phyloP scores from a whole-genome alignment of 192 early-diverging fungal species.

The Jimgerdemannia lactiflua region DNA sequence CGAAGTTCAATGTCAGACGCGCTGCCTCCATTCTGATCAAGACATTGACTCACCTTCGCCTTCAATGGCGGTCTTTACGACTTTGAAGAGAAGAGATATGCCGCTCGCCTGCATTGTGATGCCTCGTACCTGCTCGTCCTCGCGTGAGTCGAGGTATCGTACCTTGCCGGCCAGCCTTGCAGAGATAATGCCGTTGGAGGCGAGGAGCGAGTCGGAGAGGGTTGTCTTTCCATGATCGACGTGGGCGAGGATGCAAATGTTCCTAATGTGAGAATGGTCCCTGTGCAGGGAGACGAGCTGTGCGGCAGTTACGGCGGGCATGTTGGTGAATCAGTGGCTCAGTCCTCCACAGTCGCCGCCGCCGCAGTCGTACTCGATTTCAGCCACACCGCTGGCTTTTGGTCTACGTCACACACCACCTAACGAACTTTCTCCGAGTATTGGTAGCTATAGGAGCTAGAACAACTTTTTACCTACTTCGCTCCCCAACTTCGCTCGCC shows the following conservation, averaged over 20 bases:
- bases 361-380: too few species aligned
- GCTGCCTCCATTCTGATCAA: too few species aligned
- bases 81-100: conserved; percentile 90
- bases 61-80: conserved; percentile 40
- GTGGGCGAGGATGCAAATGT: conserved; percentile 98
- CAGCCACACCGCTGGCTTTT: too few species aligned
- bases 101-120: conserved; percentile 99
- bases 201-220: conserved; percentile 89
- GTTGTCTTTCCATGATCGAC: conserved; percentile 99
- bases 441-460: too few species aligned
- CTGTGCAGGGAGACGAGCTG: conserved; percentile 70
- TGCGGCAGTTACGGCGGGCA: conserved; percentile 65
- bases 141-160: conserved; percentile 92
- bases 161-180: conserved; percentile 93
- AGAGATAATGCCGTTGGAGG: conserved; percentile 99
- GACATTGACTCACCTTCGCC: conserved; percentile 21
- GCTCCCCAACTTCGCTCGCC: too few species aligned
- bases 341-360: too few species aligned
- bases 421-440: too few species aligned
- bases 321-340: conserved; percentile 13
- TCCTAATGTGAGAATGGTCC: conserved; percentile 74
- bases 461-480: too few species aligned
- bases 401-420: too few species aligned
- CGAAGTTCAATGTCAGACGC: too few species aligned
- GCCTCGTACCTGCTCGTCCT: conserved; percentile 97